Base-by-base conservation (phyloP, 1,284 basidiomycete species). In the Albatrellus sp. region DNA sequence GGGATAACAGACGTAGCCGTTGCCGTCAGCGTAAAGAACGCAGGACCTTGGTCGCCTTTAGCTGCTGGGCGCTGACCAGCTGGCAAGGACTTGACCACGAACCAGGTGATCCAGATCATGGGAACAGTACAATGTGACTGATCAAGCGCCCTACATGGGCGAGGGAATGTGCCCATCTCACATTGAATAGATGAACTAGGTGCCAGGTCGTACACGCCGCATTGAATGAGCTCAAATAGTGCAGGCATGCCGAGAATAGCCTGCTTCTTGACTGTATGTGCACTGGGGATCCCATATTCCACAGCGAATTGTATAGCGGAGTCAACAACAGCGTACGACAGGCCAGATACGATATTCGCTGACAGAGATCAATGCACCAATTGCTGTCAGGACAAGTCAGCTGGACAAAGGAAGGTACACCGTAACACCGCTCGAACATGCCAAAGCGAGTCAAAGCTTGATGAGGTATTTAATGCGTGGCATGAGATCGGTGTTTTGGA, bases 91-190 rank as follows among this genome's bases (percentile, higher is more conserved):
- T 86, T 82, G 33, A 81, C 81, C 12, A 64, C 67, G 57, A 80
- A 76, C 58, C 67, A 71, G 52, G 85, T 60, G n/a, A n/a, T n/a
- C n/a, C n/a, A n/a, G n/a, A n/a, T n/a, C n/a, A n/a, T n/a, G 85
- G 58, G 52, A 54, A 49, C 45, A 85, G 60, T 7, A 24, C 58
- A 85, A 82, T 40, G 78, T 49, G 46, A 80, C 46, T 1, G 80
- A 73, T 8, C 81, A 79, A 37, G 76, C 55, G 47, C 62, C 78
- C 57, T 86, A 82, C 20, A 86, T 63, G 32, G 74, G 55, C 11
- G 80, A 83, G 14, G 83, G 81, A 42, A 84, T 67, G 51, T 83
- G 76, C 84, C 84, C 87, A 31, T 80, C 63, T 84, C 82, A 86
- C 10, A 73, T 71, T 52, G 54, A 73, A 31, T 61, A 53, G 40